Base-by-base conservation (phyloP, 1,139 yeast genomes). In the Magnusiomyces suaveolens region DNA sequence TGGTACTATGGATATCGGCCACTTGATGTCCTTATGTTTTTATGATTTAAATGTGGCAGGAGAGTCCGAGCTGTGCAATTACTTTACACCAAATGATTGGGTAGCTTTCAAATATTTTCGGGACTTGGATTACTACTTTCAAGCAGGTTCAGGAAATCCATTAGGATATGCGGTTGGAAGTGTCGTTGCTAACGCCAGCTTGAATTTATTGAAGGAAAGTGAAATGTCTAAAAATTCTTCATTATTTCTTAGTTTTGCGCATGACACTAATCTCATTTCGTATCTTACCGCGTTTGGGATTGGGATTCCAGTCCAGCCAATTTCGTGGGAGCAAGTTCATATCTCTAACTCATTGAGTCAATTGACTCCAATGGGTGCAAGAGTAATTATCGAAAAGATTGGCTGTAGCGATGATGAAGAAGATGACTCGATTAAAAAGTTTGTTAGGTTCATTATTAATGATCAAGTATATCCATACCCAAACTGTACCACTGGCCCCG, bases 391-490 rank as follows among this genome's bases (percentile, higher is more conserved):
- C 25, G 86, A 82, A 67, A 77, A 79, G 61, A 74, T 75, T 59
- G 64, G 68, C 51, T 76, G 80, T 62, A 44, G 20, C 60, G 23
- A 20, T 16, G 20, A 4, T 41, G 59, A 52, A 57, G 64, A 60
- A 51, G 49, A 48, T 26, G 57, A 44, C 21, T 16, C 36, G 1
- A 21, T 23, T 25, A 51, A 60, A 24, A 58, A 74, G 20, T 82
- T 69, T 63, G 80, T 81, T 8, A 73, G 87, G 62, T 73, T 74
- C 55, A 69, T 81, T 43, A 69, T 81, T 48, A 82, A 82, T 63
- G 85, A 80, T 61, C 83, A 84, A 1, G 84, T 82, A 4, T 71
- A 78, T 49, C 85, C 86, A 1, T 65, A 80, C 46, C 74, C 75
- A 12, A 66, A 65, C 29, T 82, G 86, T 66, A 69, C 71, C 52